Percentiles rank a stretch among this genome's conserved stretches.
Evolutionary conservation across 2,329 filamentous ascomycete species (phyloP).

Genomic region (Arthrobotrys pseudoclavata): DNA sequence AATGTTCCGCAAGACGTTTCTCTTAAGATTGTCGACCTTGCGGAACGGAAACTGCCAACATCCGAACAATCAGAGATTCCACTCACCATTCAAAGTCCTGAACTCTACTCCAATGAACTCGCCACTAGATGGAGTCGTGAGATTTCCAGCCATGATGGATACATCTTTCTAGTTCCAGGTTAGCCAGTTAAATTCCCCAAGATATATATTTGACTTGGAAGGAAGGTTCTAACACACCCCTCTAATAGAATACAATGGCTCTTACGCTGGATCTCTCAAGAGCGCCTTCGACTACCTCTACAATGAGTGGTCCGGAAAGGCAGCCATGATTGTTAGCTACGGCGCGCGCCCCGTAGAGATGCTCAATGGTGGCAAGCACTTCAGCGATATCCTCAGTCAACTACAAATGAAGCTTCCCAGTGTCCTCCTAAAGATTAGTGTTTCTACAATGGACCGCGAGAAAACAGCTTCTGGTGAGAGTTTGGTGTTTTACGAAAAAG

Average conservation of each 20-base stretch:
- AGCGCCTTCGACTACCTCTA: conserved; percentile 75
- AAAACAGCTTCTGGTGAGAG: conserved; percentile 49
- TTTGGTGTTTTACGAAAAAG: conserved; percentile 48
- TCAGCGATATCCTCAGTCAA: conserved; percentile 38
- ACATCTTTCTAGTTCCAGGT: conserved; percentile 65
- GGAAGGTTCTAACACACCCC: conserved; percentile 14
- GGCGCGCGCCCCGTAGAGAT: conserved; percentile 65
- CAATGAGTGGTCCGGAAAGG: conserved; percentile 73
- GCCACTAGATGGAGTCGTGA: conserved; percentile 66
- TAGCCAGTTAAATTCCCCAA: conserved; percentile 12
- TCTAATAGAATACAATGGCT: conserved; percentile 71
- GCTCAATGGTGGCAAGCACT: conserved; percentile 49
- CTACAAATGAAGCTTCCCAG: conserved; percentile 41
- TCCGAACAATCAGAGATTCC: conserved; percentile 67
- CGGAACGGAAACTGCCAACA: conserved; percentile 65
- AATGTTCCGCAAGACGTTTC: conserved; percentile 61
- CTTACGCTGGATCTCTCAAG: conserved; percentile 71
- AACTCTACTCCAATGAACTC: conserved; percentile 66
- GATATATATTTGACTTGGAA: not conserved
- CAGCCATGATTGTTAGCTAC: conserved; percentile 71
- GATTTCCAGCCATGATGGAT: conserved; percentile 65
- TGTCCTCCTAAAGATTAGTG: conserved; percentile 38
- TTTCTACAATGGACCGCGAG: conserved; percentile 51
- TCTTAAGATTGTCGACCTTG: conserved; percentile 65
- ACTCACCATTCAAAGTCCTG: conserved; percentile 64